Conservation (phyloP, 495 filamentous ascomycete species). For the Clavariopsis aquatica region DNA sequence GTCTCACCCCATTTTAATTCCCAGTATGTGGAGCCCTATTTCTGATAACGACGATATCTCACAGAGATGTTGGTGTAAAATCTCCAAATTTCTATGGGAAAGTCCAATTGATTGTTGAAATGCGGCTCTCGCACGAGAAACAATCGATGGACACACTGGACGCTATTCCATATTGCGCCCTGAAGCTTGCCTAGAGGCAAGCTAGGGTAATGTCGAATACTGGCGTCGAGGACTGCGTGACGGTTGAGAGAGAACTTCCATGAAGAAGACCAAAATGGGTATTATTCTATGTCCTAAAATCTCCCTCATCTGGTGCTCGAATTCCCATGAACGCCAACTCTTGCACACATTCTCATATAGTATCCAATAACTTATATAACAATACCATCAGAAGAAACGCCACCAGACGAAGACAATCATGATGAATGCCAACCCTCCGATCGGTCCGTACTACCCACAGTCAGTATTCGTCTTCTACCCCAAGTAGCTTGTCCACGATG, state of each 20-base stretch:
- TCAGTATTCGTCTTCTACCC: conserved; percentile 3
- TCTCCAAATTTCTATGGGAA: no score
- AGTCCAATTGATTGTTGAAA: no score
- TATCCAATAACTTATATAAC: not conserved
- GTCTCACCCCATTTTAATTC: no score
- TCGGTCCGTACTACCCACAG: conserved; percentile 72
- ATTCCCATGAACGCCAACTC: not conserved
- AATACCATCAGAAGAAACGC: conserved; percentile 73
- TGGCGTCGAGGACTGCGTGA: not conserved
- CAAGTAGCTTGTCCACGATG: not conserved
- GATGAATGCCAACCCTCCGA: conserved; percentile 74
- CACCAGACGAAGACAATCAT: conserved; percentile 86
- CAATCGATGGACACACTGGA: no score
- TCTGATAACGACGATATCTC: no score
- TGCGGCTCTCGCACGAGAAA: no score
- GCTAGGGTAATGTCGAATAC: not conserved
- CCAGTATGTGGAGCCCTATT: no score
- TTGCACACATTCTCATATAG: not conserved
- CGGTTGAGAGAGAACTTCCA: no score
- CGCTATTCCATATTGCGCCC: no score
- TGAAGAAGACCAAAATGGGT: conserved; percentile 3
- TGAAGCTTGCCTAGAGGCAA: not conserved
- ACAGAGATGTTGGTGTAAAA: no score
- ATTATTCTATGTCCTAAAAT: conserved; percentile 9
- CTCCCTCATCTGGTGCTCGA: not conserved